Conservation (phyloP, 108 stramenopile species). For the Aurantiochytrium sp. region DNA sequence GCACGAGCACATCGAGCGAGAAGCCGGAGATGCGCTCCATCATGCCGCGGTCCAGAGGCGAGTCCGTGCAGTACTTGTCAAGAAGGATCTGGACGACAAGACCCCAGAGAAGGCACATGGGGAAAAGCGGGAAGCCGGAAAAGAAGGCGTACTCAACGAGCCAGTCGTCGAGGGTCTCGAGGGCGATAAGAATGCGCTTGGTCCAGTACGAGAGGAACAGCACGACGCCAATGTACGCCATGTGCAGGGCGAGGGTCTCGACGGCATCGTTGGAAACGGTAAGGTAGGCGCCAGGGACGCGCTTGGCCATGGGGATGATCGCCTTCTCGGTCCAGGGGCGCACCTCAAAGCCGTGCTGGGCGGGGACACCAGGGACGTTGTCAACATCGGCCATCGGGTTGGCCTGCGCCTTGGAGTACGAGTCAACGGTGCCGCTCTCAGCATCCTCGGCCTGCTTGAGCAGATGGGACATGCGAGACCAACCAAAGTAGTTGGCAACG, state of each 20-base stretch:
- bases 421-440: not conserved
- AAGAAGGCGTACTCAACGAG: constrained; percentile 1
- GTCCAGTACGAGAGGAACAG: not conserved
- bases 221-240: not conserved
- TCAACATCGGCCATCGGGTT: no score
- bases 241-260: not conserved
- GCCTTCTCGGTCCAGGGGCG: not conserved
- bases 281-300: not conserved
- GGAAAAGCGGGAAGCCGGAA: constrained; percentile 16
- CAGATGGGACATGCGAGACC: not conserved
- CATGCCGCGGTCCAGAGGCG: not conserved
- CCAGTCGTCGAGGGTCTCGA: not conserved
- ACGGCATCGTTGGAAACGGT: not conserved
- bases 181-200: not conserved
- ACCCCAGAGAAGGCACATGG: constrained; percentile 11
- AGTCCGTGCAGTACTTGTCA: not conserved
- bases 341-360: not conserved
- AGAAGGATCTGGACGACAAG: not conserved
- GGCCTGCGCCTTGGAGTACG: not conserved
- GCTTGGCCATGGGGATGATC: not conserved
- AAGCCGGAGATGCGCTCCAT: constrained; percentile 1
- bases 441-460: not conserved
- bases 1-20: not conserved
- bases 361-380: no score
- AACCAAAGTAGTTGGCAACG: not conserved